Base-by-base conservation (phyloP, 2,329 filamentous ascomycete genomes). In the Ramularia endophylla region DNA sequence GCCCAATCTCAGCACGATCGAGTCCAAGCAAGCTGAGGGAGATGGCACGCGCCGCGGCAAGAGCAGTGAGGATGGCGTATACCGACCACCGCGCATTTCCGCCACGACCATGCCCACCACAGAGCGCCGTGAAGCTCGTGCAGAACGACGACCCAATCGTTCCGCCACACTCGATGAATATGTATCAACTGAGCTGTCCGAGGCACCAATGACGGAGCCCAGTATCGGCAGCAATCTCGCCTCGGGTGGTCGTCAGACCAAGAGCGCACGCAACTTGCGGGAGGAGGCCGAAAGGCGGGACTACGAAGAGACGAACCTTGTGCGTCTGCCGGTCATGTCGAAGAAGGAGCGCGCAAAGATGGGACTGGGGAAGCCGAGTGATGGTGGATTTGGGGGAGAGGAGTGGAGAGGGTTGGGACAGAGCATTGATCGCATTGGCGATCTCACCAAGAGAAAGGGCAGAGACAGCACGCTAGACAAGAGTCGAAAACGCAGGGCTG, bases 251-350 rank as follows among this genome's bases (percentile, higher is more conserved):
- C 79, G 90, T 49, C 80, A 80, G 61, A 79, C 80, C 57, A 92
- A 89, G 72, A 86, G 85, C 4, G 77, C 81, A 11, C 73, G 79
- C 25, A 84, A 95, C 61, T 78, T 85, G 41, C 80, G 80, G 48
- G 78, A 80, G 29, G 89, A 97, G 63, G 77, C 77, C 1, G 89
- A 95, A 67, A 74, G 85, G 41, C 77, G 77, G 44, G 78, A 85
- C 35, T 98, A 95, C 67, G 92, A 98, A 70, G 92, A 98, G 68
- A 77, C 73, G 53, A 94, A 98, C 68, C 90, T 95, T 58, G 80
- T 87, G 12, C 85, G 92, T 53, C 70, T 98, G 56, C 88, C 90
- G 9, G 83, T 81, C 56, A 78, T 85, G 64, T 85, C 80, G 67
- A 97, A 95, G 74, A 95, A 94, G 69, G 88, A 95, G 4, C 41